These are phyloP conservation scores for Puccinia brachypodii DNA, from an alignment of 1,284 basidiomycete species.

Conservation along the genomic window DNA sequence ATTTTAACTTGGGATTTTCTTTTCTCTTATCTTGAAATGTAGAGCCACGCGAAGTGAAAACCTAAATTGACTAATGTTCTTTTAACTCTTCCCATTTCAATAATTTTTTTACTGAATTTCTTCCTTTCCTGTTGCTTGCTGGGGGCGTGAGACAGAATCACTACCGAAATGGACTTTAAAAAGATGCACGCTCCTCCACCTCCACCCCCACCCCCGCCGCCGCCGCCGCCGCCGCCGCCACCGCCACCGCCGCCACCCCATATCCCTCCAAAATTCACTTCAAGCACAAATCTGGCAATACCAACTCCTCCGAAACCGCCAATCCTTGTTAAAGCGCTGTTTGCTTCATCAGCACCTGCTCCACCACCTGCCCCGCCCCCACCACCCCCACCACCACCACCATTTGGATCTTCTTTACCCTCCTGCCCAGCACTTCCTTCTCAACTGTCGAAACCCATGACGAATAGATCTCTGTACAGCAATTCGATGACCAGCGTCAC, in stretches of 20 bases:
- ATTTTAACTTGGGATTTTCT: neutral
- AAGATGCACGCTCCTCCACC: conserved; percentile 49
- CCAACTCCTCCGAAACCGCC: conserved; percentile 53
- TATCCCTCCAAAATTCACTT: conserved; percentile 8
- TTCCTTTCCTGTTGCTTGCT: conserved; percentile 42
- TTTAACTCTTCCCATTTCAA: conserved; percentile 33
- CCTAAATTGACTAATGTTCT: neutral
- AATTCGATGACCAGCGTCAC: conserved; percentile 41
- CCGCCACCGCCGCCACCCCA: conserved; percentile 41
- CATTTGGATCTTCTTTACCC: conserved; percentile 49
- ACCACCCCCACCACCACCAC: conserved; percentile 48
- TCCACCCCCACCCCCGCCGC: conserved; percentile 52
- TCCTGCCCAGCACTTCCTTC: conserved; percentile 46
- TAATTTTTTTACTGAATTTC: conserved; percentile 52
- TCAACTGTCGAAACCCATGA: conserved; percentile 33
- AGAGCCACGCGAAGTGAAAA: neutral
- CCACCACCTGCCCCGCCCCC: conserved; percentile 52
- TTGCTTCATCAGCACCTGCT: neutral
- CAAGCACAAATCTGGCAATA: conserved; percentile 57
- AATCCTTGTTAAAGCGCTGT: conserved; percentile 11
- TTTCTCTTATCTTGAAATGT: neutral
- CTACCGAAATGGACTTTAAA: conserved; percentile 28
- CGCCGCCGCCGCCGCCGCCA: conserved; percentile 52
- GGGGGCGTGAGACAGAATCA: neutral
- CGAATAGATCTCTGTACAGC: conserved; percentile 43